Conservation (phyloP, 1,139 yeast genomes). For the Debaryomyces udenii region DNA sequence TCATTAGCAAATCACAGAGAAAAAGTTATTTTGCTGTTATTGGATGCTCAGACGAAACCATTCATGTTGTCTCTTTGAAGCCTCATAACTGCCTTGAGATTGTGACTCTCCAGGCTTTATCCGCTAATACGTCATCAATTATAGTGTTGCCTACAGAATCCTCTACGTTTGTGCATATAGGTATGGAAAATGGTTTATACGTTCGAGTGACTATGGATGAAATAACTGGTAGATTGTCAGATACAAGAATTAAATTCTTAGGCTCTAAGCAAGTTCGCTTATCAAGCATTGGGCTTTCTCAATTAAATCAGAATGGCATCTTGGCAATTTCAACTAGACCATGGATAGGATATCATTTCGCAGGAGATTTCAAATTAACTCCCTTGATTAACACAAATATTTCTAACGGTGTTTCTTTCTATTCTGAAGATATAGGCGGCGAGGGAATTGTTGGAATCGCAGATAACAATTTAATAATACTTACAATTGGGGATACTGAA, state of each 20-base stretch:
- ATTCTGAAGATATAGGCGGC: slow-evolving; percentile 64
- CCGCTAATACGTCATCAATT: slow-evolving; percentile 58
- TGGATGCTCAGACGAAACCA: slow-evolving; percentile 71
- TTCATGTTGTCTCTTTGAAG: slow-evolving; percentile 70
- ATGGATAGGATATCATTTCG: slow-evolving; percentile 35
- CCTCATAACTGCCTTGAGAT: slow-evolving; percentile 64
- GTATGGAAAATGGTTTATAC: slow-evolving; percentile 81
- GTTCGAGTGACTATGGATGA: slow-evolving; percentile 62
- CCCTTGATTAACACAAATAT: slow-evolving; percentile 43
- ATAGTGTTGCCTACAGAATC: slow-evolving; percentile 32
- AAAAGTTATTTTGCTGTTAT: slow-evolving; percentile 65
- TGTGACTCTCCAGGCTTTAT: slow-evolving; percentile 67
- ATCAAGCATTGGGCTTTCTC: slow-evolving; percentile 32
- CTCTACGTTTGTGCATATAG: slow-evolving; percentile 59
- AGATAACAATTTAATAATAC: slow-evolving; percentile 56
- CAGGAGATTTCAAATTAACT: slow-evolving; percentile 36
- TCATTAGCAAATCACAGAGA: slow-evolving; percentile 37
- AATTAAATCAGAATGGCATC: slow-evolving; percentile 23
- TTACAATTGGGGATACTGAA: slow-evolving; percentile 50
- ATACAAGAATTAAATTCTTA: slow-evolving; percentile 71
- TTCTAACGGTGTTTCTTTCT: slow-evolving; percentile 51
- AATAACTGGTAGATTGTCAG: slow-evolving; percentile 63
- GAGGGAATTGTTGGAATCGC: slow-evolving; percentile 67
- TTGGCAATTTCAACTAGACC: slow-evolving; percentile 49
- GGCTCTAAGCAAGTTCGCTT: slow-evolving; percentile 69